Conservation (phyloP, 192 early-diverging fungal genomes). For the Mortierella alpina region DNA sequence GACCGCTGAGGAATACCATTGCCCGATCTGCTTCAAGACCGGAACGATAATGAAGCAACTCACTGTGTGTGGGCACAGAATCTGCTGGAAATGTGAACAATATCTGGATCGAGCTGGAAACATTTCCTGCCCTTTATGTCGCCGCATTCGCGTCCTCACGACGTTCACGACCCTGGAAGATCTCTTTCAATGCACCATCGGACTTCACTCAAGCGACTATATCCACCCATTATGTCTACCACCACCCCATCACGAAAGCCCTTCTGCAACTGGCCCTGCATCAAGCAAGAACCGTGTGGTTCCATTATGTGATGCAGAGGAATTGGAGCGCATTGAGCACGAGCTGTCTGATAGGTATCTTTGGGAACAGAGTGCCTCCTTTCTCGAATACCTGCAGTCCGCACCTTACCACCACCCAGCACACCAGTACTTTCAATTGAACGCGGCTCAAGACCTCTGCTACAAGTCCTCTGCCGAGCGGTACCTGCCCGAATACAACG, state of each 20-base stretch:
- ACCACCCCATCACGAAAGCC: neutral
- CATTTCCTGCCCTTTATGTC: slow-evolving; percentile 40
- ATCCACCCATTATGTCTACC: slow-evolving; percentile 1
- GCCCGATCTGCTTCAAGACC: slow-evolving; percentile 31
- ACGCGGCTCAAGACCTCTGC: slow-evolving; percentile 38
- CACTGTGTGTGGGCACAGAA: slow-evolving; percentile 9
- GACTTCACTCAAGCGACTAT: slow-evolving; percentile 29
- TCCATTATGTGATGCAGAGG: neutral
- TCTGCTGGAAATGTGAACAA: slow-evolving; percentile 48
- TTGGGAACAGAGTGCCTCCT: slow-evolving; percentile 30
- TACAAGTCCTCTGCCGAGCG: slow-evolving; percentile 11
- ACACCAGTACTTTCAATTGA: slow-evolving; percentile 40
- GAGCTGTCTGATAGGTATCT: slow-evolving; percentile 37
- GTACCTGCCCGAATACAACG: slow-evolving; percentile 37
- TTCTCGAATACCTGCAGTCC: slow-evolving; percentile 19
- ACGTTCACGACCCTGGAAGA: slow-evolving; percentile 5
- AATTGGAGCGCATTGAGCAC: slow-evolving; percentile 4
- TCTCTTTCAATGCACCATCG: slow-evolving; percentile 34
- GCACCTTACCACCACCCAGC: neutral
- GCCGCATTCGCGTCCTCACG: slow-evolving; percentile 20
- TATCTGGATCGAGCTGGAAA: slow-evolving; percentile 23
- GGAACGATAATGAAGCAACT: slow-evolving; percentile 21
- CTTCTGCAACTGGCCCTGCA: neutral
- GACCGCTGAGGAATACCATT: neutral
- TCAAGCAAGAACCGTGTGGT: no score